Percentiles rank a stretch among this genome's conserved stretches.
Conservation (phyloP, 108 stramenopile species). For the Discostella stelligeroides region DNA sequence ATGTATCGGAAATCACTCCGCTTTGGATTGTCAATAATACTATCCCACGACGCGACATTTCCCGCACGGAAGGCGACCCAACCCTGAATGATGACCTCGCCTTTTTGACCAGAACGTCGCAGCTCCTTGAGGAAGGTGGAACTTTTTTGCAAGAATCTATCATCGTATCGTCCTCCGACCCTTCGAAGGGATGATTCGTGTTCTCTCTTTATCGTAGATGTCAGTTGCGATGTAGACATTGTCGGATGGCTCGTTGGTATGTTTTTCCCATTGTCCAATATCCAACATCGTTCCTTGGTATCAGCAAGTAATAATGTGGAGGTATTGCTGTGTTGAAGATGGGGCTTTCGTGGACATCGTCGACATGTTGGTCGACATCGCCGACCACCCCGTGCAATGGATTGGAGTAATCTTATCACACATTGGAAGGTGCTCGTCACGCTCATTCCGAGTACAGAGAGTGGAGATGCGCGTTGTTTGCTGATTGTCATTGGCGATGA, state of each 20-base stretch:
- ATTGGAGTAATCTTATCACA: conserved; percentile 10
- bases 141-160: conserved; percentile 33
- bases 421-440: not conserved
- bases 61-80: conserved; percentile 40
- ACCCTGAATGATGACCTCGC: conserved; percentile 43
- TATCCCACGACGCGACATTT: conserved; percentile 18
- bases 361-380: not conserved
- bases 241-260: not conserved
- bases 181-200: not conserved
- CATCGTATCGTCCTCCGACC: conserved; percentile 7
- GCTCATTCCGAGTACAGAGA: not conserved
- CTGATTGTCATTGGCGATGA: not conserved
- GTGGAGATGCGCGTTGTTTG: conserved; percentile 1
- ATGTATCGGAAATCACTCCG: conserved; percentile 44
- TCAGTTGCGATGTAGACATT: not conserved
- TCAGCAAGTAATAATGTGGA: not conserved
- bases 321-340: too few relatives aligned
- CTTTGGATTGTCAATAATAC: conserved; percentile 23
- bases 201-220: not conserved
- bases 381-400: not conserved
- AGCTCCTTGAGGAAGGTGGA: conserved; percentile 34
- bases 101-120: conserved; percentile 26
- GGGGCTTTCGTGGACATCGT: too few relatives aligned
- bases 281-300: not conserved
- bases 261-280: not conserved